Base-by-base conservation (phyloP, 1,284 basidiomycete species). In the Inonotus hispidus region DNA sequence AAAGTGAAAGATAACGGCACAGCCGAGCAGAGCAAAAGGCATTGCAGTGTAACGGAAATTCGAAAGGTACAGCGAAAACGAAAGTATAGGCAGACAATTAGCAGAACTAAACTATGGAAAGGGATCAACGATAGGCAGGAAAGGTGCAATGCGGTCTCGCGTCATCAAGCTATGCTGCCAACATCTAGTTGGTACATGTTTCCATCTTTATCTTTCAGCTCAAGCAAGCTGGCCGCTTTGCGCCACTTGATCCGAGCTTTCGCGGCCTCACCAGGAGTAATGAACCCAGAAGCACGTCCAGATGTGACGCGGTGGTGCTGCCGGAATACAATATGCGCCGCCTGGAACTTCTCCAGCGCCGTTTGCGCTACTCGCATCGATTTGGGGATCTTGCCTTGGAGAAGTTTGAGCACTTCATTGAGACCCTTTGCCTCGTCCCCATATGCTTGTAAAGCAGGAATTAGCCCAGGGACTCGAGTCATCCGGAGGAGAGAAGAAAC, bases 321-420 rank as follows among this genome's bases (percentile, higher is more conserved):
- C 10, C 47, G 58, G 43, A 59, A 53, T n/a, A 59, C 32, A 27
- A 38, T 43, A n/a, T 56, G 55, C 29, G 55, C 58, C 23, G 58
- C 37, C n/a, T 52, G 38, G 14, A 59, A 59, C 14, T 45, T 50
- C 25, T 35, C 52, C 19, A 59, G 39, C 14, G 50, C 37, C 21
- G 39, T 49, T 19, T 45, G 49, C n/a, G 58, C 58, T 19, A 59
- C 29, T 7, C 41, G 35, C 29, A 59, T 38, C 16, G 49, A 52
- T 23, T 53, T 39, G 10, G 58, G 58, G 11, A 59, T 53, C 11
- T 59, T 27, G 46, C 39, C 50, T 19, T 50, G 49, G 25, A 59
- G 38, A 39, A 43, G 29, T 21, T 45, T 43, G 13, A 59, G 49
- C 38, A 59, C 38, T 13, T 53, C 58, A 39, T 53, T 37, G 16